Percentiles rank a stretch among this genome's conserved stretches.
Conservation (phyloP, 805 yeast species). For the Candida corydali region DNA sequence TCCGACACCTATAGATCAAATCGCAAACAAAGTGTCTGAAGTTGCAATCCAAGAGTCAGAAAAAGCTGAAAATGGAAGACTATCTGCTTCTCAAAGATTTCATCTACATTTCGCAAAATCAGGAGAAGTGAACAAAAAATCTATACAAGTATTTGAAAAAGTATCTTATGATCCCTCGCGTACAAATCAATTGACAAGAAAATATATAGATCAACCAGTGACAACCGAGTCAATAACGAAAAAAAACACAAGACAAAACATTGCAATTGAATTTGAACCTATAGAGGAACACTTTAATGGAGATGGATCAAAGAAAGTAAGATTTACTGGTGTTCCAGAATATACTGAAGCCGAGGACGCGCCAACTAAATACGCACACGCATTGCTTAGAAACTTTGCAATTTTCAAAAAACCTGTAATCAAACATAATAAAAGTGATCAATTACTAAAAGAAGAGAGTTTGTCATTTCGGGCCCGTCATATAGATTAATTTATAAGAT, state of each 20-base stretch:
- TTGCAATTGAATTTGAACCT: conserved; percentile 13
- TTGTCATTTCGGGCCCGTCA: conserved; percentile 20
- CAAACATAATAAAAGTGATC: conserved; percentile 29
- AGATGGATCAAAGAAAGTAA: conserved; percentile 36
- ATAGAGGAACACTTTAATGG: conserved; percentile 5
- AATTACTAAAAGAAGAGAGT: conserved; percentile 37
- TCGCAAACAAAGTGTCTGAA: conserved; percentile 9
- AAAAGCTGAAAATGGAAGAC: conserved; percentile 11
- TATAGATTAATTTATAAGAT: conserved; percentile 1
- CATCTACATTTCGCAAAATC: conserved; percentile 35
- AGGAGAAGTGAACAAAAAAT: conserved; percentile 36
- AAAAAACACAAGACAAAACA: conserved; percentile 28
- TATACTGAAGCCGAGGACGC: conserved; percentile 53
- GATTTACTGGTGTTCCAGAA: conserved; percentile 51
- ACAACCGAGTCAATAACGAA: conserved; percentile 24
- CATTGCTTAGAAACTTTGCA: conserved; percentile 37
- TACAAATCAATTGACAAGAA: conserved; percentile 21
- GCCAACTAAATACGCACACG: conserved; percentile 39
- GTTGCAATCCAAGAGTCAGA: no score
- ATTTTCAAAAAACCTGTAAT: conserved; percentile 19
- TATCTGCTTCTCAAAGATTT: conserved; percentile 36
- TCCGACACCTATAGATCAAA: neutral
- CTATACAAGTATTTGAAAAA: conserved; percentile 29
- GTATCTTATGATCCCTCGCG: conserved; percentile 39
- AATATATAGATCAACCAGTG: conserved; percentile 12